A percentile compares a stretch with the other conserved stretches of the same genome.
Conservation (phyloP, 495 filamentous ascomycete species). For the Hypoxylon fragiforme region DNA sequence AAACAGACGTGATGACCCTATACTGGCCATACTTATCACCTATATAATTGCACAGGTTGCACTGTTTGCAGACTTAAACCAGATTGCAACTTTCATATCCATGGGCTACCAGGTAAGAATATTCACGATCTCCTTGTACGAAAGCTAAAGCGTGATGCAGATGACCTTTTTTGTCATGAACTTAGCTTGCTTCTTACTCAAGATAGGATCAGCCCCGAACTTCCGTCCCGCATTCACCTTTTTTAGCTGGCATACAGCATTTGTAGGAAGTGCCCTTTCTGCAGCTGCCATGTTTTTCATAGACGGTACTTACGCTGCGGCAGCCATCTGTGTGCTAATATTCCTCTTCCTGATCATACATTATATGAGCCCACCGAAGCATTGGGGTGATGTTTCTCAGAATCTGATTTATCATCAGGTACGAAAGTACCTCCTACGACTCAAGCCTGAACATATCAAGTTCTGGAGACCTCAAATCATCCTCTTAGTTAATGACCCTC, state of each 20-base stretch:
- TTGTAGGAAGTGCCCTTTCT: conserved; percentile 70
- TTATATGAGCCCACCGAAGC: conserved; percentile 80
- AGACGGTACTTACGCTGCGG: conserved; percentile 78
- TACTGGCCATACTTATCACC: conserved; percentile 75
- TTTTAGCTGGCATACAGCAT: conserved; percentile 84
- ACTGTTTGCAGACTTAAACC: conserved; percentile 83
- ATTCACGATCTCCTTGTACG: conserved; percentile 2
- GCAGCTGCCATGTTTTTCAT: conserved; percentile 87
- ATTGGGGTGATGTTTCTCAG: conserved; percentile 89
- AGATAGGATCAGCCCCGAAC: conserved; percentile 91
- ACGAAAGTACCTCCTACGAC: conserved; percentile 79
- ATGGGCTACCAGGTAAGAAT: conserved; percentile 82
- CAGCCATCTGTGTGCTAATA: conserved; percentile 72
- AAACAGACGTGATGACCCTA: conserved; percentile 75
- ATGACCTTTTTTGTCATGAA: conserved; percentile 80
- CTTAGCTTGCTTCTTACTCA: conserved; percentile 82
- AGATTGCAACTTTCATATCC: conserved; percentile 83
- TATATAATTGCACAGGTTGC: conserved; percentile 76
- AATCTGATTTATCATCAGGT: conserved; percentile 92
- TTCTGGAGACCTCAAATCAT: conserved; percentile 89
- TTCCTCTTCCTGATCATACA: conserved; percentile 82
- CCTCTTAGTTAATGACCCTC: conserved; percentile 79
- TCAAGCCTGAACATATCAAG: conserved; percentile 88
- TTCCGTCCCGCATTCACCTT: conserved; percentile 87
- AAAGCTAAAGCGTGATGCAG: conserved; percentile 28